Base-by-base conservation (phyloP, 352 stramenopile species). In the Pilasporangium apinafurcum region DNA sequence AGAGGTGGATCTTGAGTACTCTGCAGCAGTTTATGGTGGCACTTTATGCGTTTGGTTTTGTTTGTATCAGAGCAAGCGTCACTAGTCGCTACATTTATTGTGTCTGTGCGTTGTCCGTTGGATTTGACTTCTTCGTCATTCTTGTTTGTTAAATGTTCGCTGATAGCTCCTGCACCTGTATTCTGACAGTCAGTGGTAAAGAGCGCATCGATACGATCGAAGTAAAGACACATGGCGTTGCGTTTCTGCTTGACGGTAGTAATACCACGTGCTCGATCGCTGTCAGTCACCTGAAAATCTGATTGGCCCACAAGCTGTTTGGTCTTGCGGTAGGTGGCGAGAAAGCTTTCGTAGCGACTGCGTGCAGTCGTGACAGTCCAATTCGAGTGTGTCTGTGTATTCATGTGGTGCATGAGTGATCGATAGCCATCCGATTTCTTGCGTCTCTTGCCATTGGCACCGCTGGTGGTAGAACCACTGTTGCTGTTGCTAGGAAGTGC, bases 401-500 rank as follows among this genome's bases (percentile, higher is more conserved):
- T 84, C 45, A 84, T 66, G 43, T 73, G 50, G n/a, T 59, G 59
- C 28, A 62, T 72, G 29, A 84, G 43, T 5, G 56, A 58, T 28
- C 68, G 65, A 38, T 76, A 84, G 16, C 67, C 71, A 36, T 84
- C 65, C 14, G 48, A 64, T 43, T 81, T 81, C 44, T 74, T 74
- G 26, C 66, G 26, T 16, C 51, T 52, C 43, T 69, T 76, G 36
- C 50, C 55, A 10, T 35, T 28, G 0, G 39, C 36, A 31, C 36
- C 28, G 24, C 34, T 32, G 34, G 48, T 24, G 24, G 42, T 18
- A 18, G 50, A 18, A 17, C 29, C 16, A 22, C 38, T 5, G 20
- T 16, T 21, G 12, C 18, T 28, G 16, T 21, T 34, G 10, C 12
- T 25, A 13, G 18, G 1, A 44, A 35, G 16, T 17, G 41, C 35